Base-by-base conservation (phyloP, 257 asterid species). In the Capsicum chinense region DNA sequence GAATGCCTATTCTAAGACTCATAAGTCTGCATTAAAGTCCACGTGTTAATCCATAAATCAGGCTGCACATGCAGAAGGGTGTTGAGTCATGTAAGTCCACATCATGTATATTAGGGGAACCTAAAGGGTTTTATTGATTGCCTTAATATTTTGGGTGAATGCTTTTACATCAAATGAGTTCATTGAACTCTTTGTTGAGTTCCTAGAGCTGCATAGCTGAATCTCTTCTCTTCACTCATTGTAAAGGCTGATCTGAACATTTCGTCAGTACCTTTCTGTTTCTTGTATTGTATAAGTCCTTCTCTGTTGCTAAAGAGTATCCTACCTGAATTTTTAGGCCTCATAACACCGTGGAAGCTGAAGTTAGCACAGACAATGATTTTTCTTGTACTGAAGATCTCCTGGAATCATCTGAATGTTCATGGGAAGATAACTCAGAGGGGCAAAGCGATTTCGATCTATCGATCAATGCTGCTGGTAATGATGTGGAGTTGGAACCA, bases 351-450 rank as follows among this genome's bases (percentile, higher is more conserved):
- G 86, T 62, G 80, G 89, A 88, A 83, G 83, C 89, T 86, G 95
- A 92, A 83, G 87, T 90, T 48, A 91, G 91, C 87, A 86, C 64
- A 83, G 79, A 52, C 19, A 89, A 90, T 82, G 97, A 90, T 84
- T 83, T 78, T 84, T 87, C 91, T 71, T 85, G 70, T 82, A 88
- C 86, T 81, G 97, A 92, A 86, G 97, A 94, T 86, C 86, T 83
- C 56, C 83, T 84, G 86, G 94, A 91, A 85, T 88, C 94, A 89
- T 91, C 94, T 84, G 98, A 90, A 60, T 89, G 89, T 86, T 90
- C 98, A 74, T 96, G 93, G 82, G 80, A 90, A 71, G 90, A 89
- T 57, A 85, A 91, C 86, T 87, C 83, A 39, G 94, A 92, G 76
- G 98, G 89, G 89, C 88, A 87, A 87, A 87, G 85, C 44, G 94